These are phyloP conservation scores for Diatrype stigma DNA, from an alignment of 2,329 filamentous ascomycete genomes.

Conservation along the genomic window DNA sequence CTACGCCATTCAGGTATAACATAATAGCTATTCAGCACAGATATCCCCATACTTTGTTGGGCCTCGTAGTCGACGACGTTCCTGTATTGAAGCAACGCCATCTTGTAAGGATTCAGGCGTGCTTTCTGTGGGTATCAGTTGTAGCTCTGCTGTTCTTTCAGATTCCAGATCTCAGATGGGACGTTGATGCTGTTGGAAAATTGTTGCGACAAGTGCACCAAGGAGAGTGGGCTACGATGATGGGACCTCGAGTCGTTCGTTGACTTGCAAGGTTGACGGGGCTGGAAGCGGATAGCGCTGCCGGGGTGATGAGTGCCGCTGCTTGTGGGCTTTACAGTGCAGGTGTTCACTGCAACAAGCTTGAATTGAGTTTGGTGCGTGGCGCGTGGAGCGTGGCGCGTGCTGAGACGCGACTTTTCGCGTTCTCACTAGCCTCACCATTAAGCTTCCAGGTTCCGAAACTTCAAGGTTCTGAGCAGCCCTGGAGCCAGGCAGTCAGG, in stretches of 20 bases:
- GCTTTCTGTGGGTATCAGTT: slow-evolving; percentile 5
- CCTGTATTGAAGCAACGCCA: slow-evolving; percentile 82
- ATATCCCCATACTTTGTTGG: slow-evolving; percentile 71
- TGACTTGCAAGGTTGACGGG: neutral
- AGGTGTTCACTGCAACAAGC: too few relatives aligned
- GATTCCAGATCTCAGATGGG: slow-evolving; percentile 6
- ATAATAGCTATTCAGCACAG: too few relatives aligned
- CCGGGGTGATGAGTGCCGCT: neutral
- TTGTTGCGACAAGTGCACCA: slow-evolving; percentile 18
- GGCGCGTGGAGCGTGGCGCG: too few relatives aligned
- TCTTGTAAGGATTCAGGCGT: slow-evolving; percentile 33
- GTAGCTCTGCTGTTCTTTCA: slow-evolving; percentile 7
- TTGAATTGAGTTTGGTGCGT: neutral
- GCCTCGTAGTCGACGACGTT: slow-evolving; percentile 80
- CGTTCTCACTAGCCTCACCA: slow-evolving; percentile 20
- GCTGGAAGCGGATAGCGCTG: neutral
- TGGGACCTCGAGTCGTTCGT: neutral
- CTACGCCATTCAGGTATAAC: too few relatives aligned
- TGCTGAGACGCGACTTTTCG: slow-evolving; percentile 26
- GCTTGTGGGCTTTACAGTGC: neutral
- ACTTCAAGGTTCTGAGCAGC: too few relatives aligned
- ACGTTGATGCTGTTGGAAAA: slow-evolving; percentile 16
- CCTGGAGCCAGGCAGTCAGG: too few relatives aligned
- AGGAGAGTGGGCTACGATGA: neutral
- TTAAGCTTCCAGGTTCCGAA: slow-evolving; percentile 15